phyloP scores from a whole-genome alignment of 352 stramenopile genomes.

The Phytophthora agathidicida region DNA sequence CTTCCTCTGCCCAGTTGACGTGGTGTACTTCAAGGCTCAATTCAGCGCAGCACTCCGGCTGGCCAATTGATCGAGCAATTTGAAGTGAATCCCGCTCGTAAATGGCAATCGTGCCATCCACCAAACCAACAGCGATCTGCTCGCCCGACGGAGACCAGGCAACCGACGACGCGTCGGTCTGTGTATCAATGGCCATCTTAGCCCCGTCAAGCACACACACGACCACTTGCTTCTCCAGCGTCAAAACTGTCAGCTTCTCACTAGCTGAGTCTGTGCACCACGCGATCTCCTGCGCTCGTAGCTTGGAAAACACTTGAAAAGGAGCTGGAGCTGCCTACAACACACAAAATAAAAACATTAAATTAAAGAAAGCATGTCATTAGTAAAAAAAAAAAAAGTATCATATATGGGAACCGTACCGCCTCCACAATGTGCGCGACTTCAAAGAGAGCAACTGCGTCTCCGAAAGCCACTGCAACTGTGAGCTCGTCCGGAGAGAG shows the following conservation, averaged over 20 bases:
- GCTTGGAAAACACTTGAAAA: conserved; percentile 43
- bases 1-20: conserved; percentile 75
- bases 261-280: conserved; percentile 44
- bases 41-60: conserved; percentile 43
- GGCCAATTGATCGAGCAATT: conserved; percentile 39
- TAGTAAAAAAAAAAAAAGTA: neutral
- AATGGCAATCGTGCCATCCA: conserved; percentile 40
- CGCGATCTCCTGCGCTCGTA: conserved; percentile 53
- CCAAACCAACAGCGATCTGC: conserved; percentile 50
- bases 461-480: conserved; percentile 58
- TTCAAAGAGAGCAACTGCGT: conserved; percentile 60
- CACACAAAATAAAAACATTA: neutral
- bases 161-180: conserved; percentile 37
- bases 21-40: conserved; percentile 57
- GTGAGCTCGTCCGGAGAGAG: conserved; percentile 59
- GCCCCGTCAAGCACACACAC: conserved; percentile 43
- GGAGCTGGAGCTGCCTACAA: conserved; percentile 34
- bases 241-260: conserved; percentile 47
- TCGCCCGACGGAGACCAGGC: conserved; percentile 56
- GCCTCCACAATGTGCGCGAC: conserved; percentile 54
- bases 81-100: conserved; percentile 36
- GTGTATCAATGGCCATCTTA: conserved; percentile 22
- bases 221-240: conserved; percentile 42
- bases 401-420: too few relatives aligned
- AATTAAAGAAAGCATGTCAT: neutral